Conservation (phyloP, 139 green algal species). For the Closterium sp. region DNA sequence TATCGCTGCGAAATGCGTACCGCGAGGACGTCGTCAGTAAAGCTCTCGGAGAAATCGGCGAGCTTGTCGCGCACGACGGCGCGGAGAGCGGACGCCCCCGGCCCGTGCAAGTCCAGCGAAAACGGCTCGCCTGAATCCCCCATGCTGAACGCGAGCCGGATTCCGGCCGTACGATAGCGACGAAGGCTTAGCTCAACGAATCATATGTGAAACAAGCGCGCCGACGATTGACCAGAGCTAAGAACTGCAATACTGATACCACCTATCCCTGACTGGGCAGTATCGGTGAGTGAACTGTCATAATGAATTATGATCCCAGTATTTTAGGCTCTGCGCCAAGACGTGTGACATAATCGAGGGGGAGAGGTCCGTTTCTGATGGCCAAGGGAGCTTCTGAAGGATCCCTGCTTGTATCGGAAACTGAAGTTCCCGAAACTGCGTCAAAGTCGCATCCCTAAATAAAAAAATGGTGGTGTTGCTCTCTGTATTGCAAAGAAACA, state of each 20-base stretch:
- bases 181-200: not conserved
- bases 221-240: not conserved
- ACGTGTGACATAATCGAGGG: not conserved
- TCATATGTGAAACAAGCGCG: not conserved
- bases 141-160: not conserved
- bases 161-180: not conserved
- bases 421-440: too few relatives aligned
- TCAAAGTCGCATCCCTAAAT: too few relatives aligned
- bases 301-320: too few relatives aligned
- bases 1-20: not conserved
- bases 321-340: not conserved
- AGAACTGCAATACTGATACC: not conserved
- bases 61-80: slow-evolving; percentile 26
- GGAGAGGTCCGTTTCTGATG: not conserved
- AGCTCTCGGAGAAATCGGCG: slow-evolving; percentile 22
- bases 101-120: slow-evolving; percentile 1
- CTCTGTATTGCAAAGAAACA: too few relatives aligned
- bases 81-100: slow-evolving; percentile 15
- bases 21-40: slow-evolving; percentile 37
- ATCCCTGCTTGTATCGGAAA: too few relatives aligned
- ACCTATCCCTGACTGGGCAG: not conserved
- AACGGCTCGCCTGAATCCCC: slow-evolving; percentile 8
- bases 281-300: too few relatives aligned
- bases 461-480: too few relatives aligned
- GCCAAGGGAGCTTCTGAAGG: too few relatives aligned